These are phyloP conservation scores for Solioccasus polychromus DNA, from an alignment of 768 basidiomycete species.

Conservation along the genomic window DNA sequence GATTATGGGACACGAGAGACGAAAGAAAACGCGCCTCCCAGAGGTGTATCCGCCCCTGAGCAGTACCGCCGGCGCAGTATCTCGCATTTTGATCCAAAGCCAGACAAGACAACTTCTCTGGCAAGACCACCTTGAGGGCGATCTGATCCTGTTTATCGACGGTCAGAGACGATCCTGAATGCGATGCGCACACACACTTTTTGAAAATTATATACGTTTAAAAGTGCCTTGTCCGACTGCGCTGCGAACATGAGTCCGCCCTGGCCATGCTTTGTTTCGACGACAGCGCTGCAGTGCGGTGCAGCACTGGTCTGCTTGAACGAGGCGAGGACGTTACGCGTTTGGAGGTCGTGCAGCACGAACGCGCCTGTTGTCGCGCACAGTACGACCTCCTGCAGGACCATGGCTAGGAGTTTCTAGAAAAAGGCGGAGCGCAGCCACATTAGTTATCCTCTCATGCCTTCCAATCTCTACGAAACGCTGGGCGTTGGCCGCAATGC, in stretches of 20 bases:
- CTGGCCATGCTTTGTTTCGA: slow-evolving; percentile 64
- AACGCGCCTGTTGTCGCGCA: slow-evolving; percentile 69
- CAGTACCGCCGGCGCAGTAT: slow-evolving; percentile 85
- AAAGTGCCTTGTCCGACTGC: slow-evolving; percentile 83
- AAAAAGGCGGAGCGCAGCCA: slow-evolving; percentile 18
- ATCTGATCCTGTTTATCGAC: slow-evolving; percentile 73
- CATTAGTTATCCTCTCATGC: slow-evolving; percentile 35
- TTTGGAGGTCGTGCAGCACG: slow-evolving; percentile 78
- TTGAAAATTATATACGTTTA: slow-evolving; percentile 93
- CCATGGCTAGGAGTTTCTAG: slow-evolving; percentile 34
- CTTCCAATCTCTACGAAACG: slow-evolving; percentile 61
- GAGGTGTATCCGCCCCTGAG: slow-evolving; percentile 85
- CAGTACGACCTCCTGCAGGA: slow-evolving; percentile 65
- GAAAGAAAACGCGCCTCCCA: slow-evolving; percentile 77
- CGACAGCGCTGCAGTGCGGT: slow-evolving; percentile 61
- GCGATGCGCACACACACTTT: slow-evolving; percentile 59
- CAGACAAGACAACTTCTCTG: slow-evolving; percentile 85
- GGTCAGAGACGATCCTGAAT: not conserved
- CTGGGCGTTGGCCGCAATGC: slow-evolving; percentile 56
- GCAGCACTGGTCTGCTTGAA: slow-evolving; percentile 82
- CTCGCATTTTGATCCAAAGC: slow-evolving; percentile 67
- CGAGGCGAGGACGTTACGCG: slow-evolving; percentile 69
- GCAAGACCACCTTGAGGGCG: slow-evolving; percentile 78
- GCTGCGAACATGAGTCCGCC: slow-evolving; percentile 85
- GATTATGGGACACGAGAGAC: not conserved